phyloP scores from a whole-genome alignment of 2,329 filamentous ascomycete species.

The Neofusicoccum sp. region DNA sequence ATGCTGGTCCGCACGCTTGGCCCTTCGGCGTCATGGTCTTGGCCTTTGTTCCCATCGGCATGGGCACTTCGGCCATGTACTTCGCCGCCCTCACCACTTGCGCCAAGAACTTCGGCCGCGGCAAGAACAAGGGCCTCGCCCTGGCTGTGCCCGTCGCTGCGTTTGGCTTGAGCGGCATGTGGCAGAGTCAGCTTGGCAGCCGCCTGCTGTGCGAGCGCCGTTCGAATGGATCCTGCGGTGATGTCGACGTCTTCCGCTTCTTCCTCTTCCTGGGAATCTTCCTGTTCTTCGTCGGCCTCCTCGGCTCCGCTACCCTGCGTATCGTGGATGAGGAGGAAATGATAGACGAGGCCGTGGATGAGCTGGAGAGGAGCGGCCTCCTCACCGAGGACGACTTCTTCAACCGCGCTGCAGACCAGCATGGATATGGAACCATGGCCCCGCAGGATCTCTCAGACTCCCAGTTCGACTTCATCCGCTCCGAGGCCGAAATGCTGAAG shows the following conservation, averaged over 20 bases:
- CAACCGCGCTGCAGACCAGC: conserved; percentile 52
- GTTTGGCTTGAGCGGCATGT: conserved; percentile 93
- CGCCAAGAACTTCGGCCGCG: conserved; percentile 95
- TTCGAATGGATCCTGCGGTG: conserved; percentile 59
- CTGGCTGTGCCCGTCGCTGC: conserved; percentile 87
- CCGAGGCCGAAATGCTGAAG: conserved; percentile 47
- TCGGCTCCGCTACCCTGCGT: conserved; percentile 71
- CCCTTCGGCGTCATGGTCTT: conserved; percentile 81
- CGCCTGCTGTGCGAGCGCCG: conserved; percentile 69
- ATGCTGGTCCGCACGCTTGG: conserved; percentile 59
- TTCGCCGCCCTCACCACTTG: conserved; percentile 88
- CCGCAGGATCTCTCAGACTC: conserved; percentile 47
- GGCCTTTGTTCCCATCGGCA: conserved; percentile 79
- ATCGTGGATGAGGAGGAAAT: conserved; percentile 83
- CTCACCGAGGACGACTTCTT: conserved; percentile 75
- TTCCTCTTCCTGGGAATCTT: conserved; percentile 80
- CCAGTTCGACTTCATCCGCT: conserved; percentile 45
- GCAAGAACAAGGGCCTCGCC: conserved; percentile 82
- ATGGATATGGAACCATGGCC: conserved; percentile 63
- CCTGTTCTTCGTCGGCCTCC: conserved; percentile 66
- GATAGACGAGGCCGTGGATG: conserved; percentile 86
- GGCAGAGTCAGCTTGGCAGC: conserved; percentile 86
- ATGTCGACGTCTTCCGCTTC: conserved; percentile 75
- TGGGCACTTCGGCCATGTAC: conserved; percentile 86
- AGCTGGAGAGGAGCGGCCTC: conserved; percentile 84